A percentile compares a stretch with the other conserved stretches of the same genome.
These are phyloP conservation scores for Smallanthus sonchifolius DNA, from an alignment of 129 eudicot species.

Conservation along the genomic window DNA sequence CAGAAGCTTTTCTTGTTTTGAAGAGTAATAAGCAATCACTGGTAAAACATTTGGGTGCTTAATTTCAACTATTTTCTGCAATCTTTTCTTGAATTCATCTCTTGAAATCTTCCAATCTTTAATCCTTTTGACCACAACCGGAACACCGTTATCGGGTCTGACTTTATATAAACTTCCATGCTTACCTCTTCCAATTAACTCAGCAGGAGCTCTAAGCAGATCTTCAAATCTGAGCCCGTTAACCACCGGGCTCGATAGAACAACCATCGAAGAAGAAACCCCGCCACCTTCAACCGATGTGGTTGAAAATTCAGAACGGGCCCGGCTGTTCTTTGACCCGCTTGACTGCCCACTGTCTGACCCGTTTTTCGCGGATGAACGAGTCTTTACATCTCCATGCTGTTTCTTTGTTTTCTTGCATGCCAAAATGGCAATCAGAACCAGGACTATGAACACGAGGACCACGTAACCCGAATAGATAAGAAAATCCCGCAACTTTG, in stretches of 20 bases:
- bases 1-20: slow-evolving; percentile 69
- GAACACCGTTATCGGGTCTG: slow-evolving; percentile 26
- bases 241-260: slow-evolving; percentile 46
- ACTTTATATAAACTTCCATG: slow-evolving; percentile 72
- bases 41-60: slow-evolving; percentile 60
- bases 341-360: slow-evolving; percentile 35
- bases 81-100: slow-evolving; percentile 62
- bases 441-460: slow-evolving; percentile 38
- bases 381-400: slow-evolving; percentile 16
- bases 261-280: slow-evolving; percentile 44
- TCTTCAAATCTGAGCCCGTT: slow-evolving; percentile 65
- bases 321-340: slow-evolving; percentile 36
- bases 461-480: slow-evolving; percentile 44
- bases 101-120: slow-evolving; percentile 63
- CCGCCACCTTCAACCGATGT: slow-evolving; percentile 58
- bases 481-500: slow-evolving; percentile 23
- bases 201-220: slow-evolving; percentile 67
- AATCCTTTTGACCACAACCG: slow-evolving; percentile 63
- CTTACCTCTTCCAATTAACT: slow-evolving; percentile 61
- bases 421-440: slow-evolving; percentile 29
- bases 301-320: slow-evolving; percentile 59
- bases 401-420: slow-evolving; percentile 27
- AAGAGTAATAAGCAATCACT: slow-evolving; percentile 60
- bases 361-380: slow-evolving; percentile 3
- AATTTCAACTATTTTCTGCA: slow-evolving; percentile 44